phyloP scores from a whole-genome alignment of 306 rosid species.

The Vigna radiata region DNA sequence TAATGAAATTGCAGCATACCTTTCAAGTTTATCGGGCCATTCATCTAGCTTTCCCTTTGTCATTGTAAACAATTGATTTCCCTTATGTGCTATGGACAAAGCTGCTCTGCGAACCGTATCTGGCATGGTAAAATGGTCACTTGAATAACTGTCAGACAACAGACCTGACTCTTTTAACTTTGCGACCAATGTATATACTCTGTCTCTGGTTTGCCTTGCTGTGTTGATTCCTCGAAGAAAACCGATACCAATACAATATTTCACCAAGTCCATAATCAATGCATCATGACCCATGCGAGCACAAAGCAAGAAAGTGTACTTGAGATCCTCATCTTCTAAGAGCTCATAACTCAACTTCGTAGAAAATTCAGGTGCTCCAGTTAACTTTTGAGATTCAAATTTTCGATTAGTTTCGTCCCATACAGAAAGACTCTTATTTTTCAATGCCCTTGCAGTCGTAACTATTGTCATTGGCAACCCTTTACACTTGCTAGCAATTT shows the following conservation, averaged over 20 bases:
- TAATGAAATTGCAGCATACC: neutral
- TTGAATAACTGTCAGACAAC: neutral
- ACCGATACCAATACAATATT: neutral
- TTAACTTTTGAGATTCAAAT: neutral
- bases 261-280: slow-evolving; percentile 10
- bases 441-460: neutral
- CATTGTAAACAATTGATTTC: neutral
- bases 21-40: neutral
- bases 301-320: neutral
- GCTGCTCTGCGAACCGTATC: neutral
- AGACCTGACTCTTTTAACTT: neutral
- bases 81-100: neutral
- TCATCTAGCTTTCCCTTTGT: neutral
- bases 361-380: neutral
- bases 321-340: slow-evolving; percentile 1
- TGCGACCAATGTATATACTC: neutral
- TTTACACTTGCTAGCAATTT: neutral
- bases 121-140: neutral
- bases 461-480: neutral
- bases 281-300: neutral
- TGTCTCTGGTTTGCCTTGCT: neutral
- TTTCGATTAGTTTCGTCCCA: neutral
- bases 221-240: neutral
- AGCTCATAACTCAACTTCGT: neutral
- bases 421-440: neutral